These are phyloP conservation scores for Corylus americana DNA, from an alignment of 306 rosid genomes.

Conservation along the genomic window DNA sequence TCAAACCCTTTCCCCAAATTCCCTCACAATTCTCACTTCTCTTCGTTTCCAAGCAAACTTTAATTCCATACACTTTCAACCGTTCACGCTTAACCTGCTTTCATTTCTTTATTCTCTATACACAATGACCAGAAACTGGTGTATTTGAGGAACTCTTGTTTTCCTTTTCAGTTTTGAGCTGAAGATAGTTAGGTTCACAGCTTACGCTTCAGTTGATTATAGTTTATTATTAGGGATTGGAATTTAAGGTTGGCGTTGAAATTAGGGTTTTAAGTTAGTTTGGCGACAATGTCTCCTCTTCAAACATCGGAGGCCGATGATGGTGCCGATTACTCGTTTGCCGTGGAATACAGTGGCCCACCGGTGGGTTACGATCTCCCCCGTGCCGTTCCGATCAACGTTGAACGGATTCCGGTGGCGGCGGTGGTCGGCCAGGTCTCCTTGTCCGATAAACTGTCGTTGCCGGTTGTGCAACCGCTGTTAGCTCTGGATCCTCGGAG, in stretches of 20 bases:
- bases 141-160: constrained; percentile 4
- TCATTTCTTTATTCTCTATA: neutral
- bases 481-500: constrained; percentile 42
- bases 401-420: constrained; percentile 66
- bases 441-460: constrained; percentile 41
- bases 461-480: constrained; percentile 92
- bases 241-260: constrained; percentile 22
- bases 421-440: constrained; percentile 55
- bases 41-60: constrained; percentile 6
- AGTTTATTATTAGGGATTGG: constrained; percentile 24
- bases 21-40: neutral
- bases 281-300: constrained; percentile 55
- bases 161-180: constrained; percentile 41
- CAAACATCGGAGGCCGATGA: constrained; percentile 38
- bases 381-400: constrained; percentile 67
- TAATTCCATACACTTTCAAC: neutral
- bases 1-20: neutral
- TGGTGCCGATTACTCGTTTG: constrained; percentile 59
- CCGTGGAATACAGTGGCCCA: constrained; percentile 74
- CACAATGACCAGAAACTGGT: no score
- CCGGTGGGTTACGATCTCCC: constrained; percentile 72
- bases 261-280: constrained; percentile 27
- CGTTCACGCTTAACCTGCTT: neutral
- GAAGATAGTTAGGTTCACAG: constrained; percentile 25
- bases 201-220: constrained; percentile 39